Base-by-base conservation (phyloP, 768 basidiomycete species). In the Mycena pura region DNA sequence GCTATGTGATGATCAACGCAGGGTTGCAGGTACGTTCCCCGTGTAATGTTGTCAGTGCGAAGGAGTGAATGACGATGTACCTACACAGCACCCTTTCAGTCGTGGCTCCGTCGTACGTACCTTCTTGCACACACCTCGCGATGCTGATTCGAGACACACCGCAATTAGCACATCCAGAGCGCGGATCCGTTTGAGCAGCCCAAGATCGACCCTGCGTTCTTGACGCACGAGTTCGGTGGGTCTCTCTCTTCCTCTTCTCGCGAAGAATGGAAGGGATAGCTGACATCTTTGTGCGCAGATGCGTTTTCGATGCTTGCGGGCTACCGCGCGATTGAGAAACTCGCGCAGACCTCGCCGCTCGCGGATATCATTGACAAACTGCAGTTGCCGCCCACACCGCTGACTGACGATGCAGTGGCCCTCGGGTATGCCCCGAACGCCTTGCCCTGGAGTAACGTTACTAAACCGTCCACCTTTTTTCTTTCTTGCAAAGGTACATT, bases 41-140 rank as follows among this genome's bases (percentile, higher is more conserved):
- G 4, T 15, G 10, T 24, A 6, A 25, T 25, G 15, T 46, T 46
- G 4, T 21, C n/a, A 9, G 22, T 10, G 22, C 15, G 11, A 21
- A n/a, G 10, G 41, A 11, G 17, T 22, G 21, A 3, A n/a, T 15
- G 10, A 10, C 3, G 6, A 13, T 28, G 6, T 38, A 28, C 22
- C 29, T 28, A n/a, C n/a, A n/a, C n/a, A 60, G 60, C 60, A 62
- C 11, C 54, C 60, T 10, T 51, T 57, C 28, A 56, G 60, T 39
- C 60, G 60, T 3, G 60, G 54, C 22, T 29, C 48, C 1, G 53
- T 62, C 19, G 60, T 62, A 62, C 0, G 48, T n/a, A 9, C 14
- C n/a, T 28, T 19, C 28, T 24, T 21, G 29, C 10, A 13, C 14
- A 9, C 38, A 10, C 6, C 6, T 15, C 8, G 6, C 19, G 1